Base-by-base conservation (phyloP, 139 green algal genomes). In the Haematococcus sp. region DNA sequence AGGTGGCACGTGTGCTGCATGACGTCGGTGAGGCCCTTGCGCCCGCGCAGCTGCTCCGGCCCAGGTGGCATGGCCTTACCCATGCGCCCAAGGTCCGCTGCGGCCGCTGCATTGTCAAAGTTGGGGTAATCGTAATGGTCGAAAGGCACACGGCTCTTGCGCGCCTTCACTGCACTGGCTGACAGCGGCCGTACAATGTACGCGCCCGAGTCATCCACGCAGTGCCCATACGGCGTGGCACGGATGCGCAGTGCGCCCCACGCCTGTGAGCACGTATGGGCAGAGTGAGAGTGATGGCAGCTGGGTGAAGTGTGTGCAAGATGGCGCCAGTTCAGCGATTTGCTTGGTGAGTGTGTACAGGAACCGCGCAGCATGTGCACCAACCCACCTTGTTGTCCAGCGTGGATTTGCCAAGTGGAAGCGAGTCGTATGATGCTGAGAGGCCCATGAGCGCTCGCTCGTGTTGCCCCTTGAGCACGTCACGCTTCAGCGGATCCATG, bases 401-500 rank as follows among this genome's bases (percentile, higher is more conserved):
- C 25, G 63, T 84, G 32, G 76, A 67, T 67, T 77, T 76, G 60
- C 78, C 72, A 7, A 75, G 35, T 25, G 74, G 33, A 2, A 28
- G 9, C 22, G 23, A 31, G 54, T 22, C 35, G 13, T 51, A 69
- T 2, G 72, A 19, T 25, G 40, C 54, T 7, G 34, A 61, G 7
- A 49, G 16, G 5, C 31, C 44, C 76, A 88, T 81, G 46, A 83
- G 66, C 11, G 28, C 51, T 23, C 73, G 61, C 83, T 86, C 81
- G 30, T 73, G 56, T 33, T 80, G 33, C 0, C 69, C 59, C 63
- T 87, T 87, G 15, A 88, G 70, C 63, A 91, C n/a, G 76, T 91
- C 86, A 15, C 70, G 60, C 68, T 88, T 87, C 4, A 87, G 30
- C 0, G 83, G 86, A 68, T 91, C 83, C 15, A 70, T 52, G 58